Percentiles rank a stretch among this genome's conserved stretches.
phyloP scores from a whole-genome alignment of 306 rosid genomes.

The Citrullus mucosospermus region DNA sequence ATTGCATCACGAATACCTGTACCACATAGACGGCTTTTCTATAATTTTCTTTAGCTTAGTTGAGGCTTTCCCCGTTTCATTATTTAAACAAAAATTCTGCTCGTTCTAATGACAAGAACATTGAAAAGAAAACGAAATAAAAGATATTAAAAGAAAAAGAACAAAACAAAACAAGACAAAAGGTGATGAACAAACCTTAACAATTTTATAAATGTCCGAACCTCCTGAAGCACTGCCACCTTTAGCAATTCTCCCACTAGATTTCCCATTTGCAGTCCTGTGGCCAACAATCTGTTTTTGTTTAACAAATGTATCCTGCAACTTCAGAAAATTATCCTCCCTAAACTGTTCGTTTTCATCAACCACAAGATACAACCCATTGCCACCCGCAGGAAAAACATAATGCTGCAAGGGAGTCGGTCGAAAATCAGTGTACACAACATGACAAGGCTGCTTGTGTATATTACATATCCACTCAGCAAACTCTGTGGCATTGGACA shows the following conservation, averaged over 20 bases:
- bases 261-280: conserved; percentile 38
- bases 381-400: conserved; percentile 67
- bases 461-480: conserved; percentile 92
- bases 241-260: conserved; percentile 48
- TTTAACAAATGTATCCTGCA: conserved; percentile 59
- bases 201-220: conserved; percentile 84
- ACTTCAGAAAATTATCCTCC: conserved; percentile 67
- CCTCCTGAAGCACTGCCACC: conserved; percentile 61
- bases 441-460: conserved; percentile 93
- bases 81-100: not conserved
- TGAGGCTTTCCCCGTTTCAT: not conserved
- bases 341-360: conserved; percentile 79
- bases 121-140: not conserved
- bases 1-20: not conserved
- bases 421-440: conserved; percentile 87
- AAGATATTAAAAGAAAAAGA: not conserved
- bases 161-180: not conserved
- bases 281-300: conserved; percentile 38
- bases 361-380: conserved; percentile 76
- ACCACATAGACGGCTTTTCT: not conserved
- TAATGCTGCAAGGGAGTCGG: conserved; percentile 95
- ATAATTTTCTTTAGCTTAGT: not conserved
- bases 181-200: conserved; percentile 44
- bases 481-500: conserved; percentile 93
- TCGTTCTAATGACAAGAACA: not conserved